A percentile compares a stretch with the other conserved stretches of the same genome.
Evolutionary conservation across 2,329 filamentous ascomycete species (phyloP).

Genomic region (Microascus cirrosus): DNA sequence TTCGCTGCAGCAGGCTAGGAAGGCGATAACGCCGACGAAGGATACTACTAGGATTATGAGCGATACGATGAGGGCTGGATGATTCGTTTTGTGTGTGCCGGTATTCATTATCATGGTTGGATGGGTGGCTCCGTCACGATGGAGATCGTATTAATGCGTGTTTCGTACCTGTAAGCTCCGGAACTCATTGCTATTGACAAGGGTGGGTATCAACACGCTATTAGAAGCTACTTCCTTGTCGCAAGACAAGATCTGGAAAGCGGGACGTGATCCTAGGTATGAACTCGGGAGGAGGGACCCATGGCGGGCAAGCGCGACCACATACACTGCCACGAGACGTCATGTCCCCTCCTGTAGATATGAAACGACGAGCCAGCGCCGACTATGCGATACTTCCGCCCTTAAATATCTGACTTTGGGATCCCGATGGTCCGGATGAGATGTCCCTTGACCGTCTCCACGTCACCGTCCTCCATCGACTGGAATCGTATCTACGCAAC

Average conservation of each 20-base stretch:
- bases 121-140: not conserved
- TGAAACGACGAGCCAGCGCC: not conserved
- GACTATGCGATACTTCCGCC: slow-evolving; percentile 5
- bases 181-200: not conserved
- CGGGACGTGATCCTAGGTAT: not conserved
- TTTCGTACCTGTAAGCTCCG: not conserved
- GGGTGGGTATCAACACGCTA: not conserved
- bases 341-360: not conserved
- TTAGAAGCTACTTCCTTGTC: not conserved
- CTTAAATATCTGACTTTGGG: slow-evolving; percentile 11
- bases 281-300: not conserved
- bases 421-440: slow-evolving; percentile 38
- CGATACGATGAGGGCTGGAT: slow-evolving; percentile 1
- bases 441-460: slow-evolving; percentile 47
- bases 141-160: not conserved
- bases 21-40: not conserved
- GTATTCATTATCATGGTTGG: not conserved
- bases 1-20: not conserved
- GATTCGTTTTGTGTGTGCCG: not conserved
- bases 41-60: slow-evolving; percentile 2
- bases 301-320: not conserved
- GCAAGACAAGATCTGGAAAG: not conserved
- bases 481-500: slow-evolving; percentile 51
- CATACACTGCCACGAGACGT: not conserved
- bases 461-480: slow-evolving; percentile 47